These are phyloP conservation scores for Geranomyces michiganensis DNA, from an alignment of 192 early-diverging fungal genomes.

Conservation along the genomic window DNA sequence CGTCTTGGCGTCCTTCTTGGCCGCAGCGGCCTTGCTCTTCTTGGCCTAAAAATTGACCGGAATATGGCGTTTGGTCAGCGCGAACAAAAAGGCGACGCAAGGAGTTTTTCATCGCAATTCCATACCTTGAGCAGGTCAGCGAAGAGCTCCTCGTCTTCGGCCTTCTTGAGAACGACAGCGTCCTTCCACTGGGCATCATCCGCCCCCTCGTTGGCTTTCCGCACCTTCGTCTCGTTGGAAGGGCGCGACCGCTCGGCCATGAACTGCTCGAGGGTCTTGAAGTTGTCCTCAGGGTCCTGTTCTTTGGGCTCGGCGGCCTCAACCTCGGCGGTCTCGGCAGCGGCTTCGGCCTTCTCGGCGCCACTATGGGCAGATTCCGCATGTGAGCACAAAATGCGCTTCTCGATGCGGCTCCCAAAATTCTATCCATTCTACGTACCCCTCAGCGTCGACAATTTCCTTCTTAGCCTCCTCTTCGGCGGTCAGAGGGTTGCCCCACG, in stretches of 20 bases:
- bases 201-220: slow-evolving; percentile 87
- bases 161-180: slow-evolving; percentile 68
- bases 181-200: slow-evolving; percentile 85
- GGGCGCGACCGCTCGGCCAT: slow-evolving; percentile 69
- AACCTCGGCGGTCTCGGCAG: slow-evolving; percentile 29
- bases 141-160: slow-evolving; percentile 75
- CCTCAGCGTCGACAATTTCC: slow-evolving; percentile 39
- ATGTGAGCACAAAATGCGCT: neutral
- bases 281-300: slow-evolving; percentile 73
- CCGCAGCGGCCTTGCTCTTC: slow-evolving; percentile 48
- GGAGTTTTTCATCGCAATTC: neutral
- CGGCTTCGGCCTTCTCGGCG: slow-evolving; percentile 18
- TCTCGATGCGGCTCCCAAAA: neutral
- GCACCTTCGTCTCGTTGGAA: slow-evolving; percentile 52
- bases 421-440: slow-evolving; percentile 6
- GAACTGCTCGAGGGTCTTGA: slow-evolving; percentile 90
- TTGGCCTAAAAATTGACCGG: slow-evolving; percentile 34
- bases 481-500: slow-evolving; percentile 73
- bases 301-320: slow-evolving; percentile 47
- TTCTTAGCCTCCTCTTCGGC: slow-evolving; percentile 60
- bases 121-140: slow-evolving; percentile 64
- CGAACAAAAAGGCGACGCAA: neutral
- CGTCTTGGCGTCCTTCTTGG: slow-evolving; percentile 62
- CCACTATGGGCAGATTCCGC: slow-evolving; percentile 13
- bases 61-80: too few species aligned